Evolutionary conservation across 768 basidiomycete species (phyloP).

Genomic region (Phlebiopsis gigantea): DNA sequence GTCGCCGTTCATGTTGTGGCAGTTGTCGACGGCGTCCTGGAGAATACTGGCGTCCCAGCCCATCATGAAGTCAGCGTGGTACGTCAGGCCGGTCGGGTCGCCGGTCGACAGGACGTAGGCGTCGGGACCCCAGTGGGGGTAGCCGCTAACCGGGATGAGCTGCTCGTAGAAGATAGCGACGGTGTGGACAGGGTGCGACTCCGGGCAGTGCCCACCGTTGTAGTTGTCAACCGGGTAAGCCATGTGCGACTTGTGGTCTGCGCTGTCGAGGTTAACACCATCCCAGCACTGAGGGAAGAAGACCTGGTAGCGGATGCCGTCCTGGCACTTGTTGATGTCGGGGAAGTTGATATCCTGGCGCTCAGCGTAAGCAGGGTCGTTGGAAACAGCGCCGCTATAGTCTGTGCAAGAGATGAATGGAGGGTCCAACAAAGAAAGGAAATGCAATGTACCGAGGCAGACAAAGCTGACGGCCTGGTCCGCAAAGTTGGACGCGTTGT

Average conservation of each 20-base stretch:
- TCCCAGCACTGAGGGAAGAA: slow-evolving; percentile 36
- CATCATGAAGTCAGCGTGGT: slow-evolving; percentile 23
- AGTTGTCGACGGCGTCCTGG: slow-evolving; percentile 21
- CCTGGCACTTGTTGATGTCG: slow-evolving; percentile 18
- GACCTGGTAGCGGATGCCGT: slow-evolving; percentile 25
- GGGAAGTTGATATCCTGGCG: slow-evolving; percentile 15
- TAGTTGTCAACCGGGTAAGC: slow-evolving; percentile 26
- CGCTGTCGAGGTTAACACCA: slow-evolving; percentile 32
- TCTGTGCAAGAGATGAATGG: slow-evolving; percentile 10
- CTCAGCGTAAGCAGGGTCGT: slow-evolving; percentile 16
- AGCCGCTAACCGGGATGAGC: slow-evolving; percentile 13
- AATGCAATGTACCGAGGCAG: slow-evolving; percentile 18
- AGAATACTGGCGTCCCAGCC: slow-evolving; percentile 20
- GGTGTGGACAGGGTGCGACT: slow-evolving; percentile 20
- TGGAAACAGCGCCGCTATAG: slow-evolving; percentile 16
- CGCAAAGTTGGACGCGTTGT: slow-evolving; percentile 25
- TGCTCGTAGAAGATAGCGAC: slow-evolving; percentile 24
- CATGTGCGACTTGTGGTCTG: slow-evolving; percentile 36
- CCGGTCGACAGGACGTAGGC: slow-evolving; percentile 21
- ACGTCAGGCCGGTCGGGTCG: slow-evolving; percentile 20
- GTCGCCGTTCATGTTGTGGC: slow-evolving; percentile 21
- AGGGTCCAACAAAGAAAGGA: neutral
- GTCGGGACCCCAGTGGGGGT: slow-evolving; percentile 15
- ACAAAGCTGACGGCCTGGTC: slow-evolving; percentile 31
- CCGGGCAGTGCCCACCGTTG: slow-evolving; percentile 21